Base-by-base conservation (phyloP, 2,329 filamentous ascomycete genomes). In the Lachnellula subtilissima region DNA sequence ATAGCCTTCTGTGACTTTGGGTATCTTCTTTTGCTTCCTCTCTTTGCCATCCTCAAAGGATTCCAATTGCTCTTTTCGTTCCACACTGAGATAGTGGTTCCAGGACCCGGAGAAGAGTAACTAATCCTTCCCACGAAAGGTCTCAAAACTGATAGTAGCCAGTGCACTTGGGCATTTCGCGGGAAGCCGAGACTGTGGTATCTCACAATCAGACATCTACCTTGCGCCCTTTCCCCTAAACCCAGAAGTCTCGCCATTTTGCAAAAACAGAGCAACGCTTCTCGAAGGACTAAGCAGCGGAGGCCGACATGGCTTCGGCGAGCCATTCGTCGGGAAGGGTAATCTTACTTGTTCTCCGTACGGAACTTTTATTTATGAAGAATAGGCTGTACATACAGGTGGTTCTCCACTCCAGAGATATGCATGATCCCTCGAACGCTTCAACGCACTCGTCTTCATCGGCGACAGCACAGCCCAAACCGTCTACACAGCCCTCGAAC, bases 401-500 rank as follows among this genome's bases (percentile, higher is more conserved):
- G 75, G 74, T 76, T 73, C 57, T 65, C 70, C 7, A 67, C 69
- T 3, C 54, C 64, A 8, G 73, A 77, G 54, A 73, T 75, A 45
- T 77, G 75, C 61, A 72, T 74, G 64, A 75, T 76, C 19, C 19
- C 67, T 77, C 25, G 69, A 72, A 52, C 70, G 73, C 40, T 76
- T 76, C 57, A 72, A 74, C 48, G 65, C 67, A 17, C 56, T 77
- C 5, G 58, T 72, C 17, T 77, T 77, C 54, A 58, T 76, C 45
- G 75, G 75, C 23, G 74, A 77, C 54, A 65, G 71, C 43, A 64
- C 70, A 32, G 65, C 74, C 15, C 67, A 69, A 50, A 66, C 71
- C 39, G 68, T 75, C 47, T 77, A 77, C 61, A 69, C 71, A n/a
- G 74, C 71, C 25, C 70, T 77, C 59, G n/a, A 76, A 76, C 59